Percentiles rank a stretch among this genome's conserved stretches.
Evolutionary conservation across 805 yeast genomes (phyloP).

Genomic region (Lipomyces starkeyi): DNA sequence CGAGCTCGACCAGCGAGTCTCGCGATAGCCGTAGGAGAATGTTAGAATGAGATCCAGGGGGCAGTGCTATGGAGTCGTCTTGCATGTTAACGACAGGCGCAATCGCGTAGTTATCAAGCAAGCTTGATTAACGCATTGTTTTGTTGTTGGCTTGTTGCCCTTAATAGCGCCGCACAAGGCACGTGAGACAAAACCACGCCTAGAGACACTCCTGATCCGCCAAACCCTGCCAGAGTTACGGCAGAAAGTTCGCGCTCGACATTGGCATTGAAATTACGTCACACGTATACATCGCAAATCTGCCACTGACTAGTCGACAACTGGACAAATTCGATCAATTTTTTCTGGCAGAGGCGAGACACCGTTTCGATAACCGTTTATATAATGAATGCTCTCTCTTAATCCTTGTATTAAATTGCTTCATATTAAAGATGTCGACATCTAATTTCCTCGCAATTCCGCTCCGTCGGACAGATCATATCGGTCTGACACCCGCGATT

Average conservation of each 20-base stretch:
- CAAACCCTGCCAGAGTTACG: neutral
- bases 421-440: conserved; percentile 15
- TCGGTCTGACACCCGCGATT: conserved; percentile 47
- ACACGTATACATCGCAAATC: neutral
- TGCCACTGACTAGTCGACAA: neutral
- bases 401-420: neutral
- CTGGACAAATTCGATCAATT: neutral
- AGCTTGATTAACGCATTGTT: neutral
- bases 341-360: neutral
- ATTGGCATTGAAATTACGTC: neutral
- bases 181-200: neutral
- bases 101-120: neutral
- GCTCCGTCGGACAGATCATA: conserved; percentile 47
- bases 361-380: neutral
- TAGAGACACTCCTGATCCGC: neutral
- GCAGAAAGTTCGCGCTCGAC: neutral
- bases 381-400: neutral
- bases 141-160: neutral
- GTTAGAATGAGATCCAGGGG: conserved; percentile 16
- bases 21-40: conserved; percentile 17
- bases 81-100: conserved; percentile 12
- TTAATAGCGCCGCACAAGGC: neutral
- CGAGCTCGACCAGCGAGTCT: conserved; percentile 18
- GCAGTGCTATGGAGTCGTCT: conserved; percentile 16
- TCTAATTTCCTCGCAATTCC: conserved; percentile 52